Percentiles rank a stretch among this genome's conserved stretches.
Evolutionary conservation across 177 flowering plant species (phyloP).

Genomic region (Vitis hybrid): DNA sequence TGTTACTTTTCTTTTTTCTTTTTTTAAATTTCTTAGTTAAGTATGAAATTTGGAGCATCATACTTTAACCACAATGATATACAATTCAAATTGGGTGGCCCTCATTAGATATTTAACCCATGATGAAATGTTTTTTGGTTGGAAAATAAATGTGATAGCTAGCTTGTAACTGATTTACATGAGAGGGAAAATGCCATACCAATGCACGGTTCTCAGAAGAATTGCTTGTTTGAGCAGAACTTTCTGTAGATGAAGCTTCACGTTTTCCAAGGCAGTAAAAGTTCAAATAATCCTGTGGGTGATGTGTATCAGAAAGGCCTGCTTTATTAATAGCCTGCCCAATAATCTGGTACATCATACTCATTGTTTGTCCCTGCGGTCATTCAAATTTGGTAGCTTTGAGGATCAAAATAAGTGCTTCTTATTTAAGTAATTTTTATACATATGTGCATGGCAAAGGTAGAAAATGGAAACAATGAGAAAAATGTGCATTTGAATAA

Average conservation of each 20-base stretch:
- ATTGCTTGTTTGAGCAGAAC: constrained; percentile 21
- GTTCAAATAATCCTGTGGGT: constrained; percentile 69
- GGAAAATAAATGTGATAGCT: background rate
- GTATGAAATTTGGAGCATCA: background rate
- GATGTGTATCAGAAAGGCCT: constrained; percentile 40
- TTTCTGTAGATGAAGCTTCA: constrained; percentile 34
- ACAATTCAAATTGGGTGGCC: background rate
- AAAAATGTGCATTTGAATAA: background rate
- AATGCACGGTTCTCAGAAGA: constrained; percentile 32
- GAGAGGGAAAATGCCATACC: constrained; percentile 27
- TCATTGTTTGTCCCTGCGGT: constrained; percentile 72
- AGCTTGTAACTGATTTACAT: background rate
- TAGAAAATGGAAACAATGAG: background rate
- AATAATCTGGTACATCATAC: constrained; percentile 68
- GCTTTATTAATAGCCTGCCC: constrained; percentile 48
- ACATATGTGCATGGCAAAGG: background rate
- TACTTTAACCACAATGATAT: background rate
- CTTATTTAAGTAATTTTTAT: background rate
- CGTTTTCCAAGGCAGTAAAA: constrained; percentile 82
- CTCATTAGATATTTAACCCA: background rate
- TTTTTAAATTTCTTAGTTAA: background rate
- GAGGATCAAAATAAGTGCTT: background rate
- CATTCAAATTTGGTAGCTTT: constrained; percentile 6
- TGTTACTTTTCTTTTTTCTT: background rate
- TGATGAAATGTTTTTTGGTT: background rate